Conservation (phyloP, 768 basidiomycete species). For the Hysterangium stoloniferum region DNA sequence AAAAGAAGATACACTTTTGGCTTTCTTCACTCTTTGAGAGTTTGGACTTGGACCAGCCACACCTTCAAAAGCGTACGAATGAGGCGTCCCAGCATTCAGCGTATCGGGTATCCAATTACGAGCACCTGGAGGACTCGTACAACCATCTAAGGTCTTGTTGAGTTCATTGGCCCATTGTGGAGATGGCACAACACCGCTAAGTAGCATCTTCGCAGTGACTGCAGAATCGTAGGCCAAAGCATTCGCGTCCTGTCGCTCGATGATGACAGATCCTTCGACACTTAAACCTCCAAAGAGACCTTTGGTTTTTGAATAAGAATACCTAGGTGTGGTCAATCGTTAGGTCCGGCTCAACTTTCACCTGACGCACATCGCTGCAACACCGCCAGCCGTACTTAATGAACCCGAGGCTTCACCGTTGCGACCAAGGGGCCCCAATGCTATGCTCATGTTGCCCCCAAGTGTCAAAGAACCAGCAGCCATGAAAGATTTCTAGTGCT, state of each 20-base stretch:
- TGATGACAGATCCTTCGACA: constrained; percentile 81
- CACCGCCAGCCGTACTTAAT: constrained; percentile 73
- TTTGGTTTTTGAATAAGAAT: constrained; percentile 86
- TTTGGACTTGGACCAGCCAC: constrained; percentile 35
- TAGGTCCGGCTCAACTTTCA: background rate
- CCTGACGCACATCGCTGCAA: constrained; percentile 77
- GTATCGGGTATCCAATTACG: constrained; percentile 59
- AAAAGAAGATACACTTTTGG: constrained; percentile 40
- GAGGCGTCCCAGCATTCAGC: constrained; percentile 23
- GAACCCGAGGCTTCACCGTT: constrained; percentile 90
- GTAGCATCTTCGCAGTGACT: constrained; percentile 70
- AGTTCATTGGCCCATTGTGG: constrained; percentile 77
- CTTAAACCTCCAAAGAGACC: constrained; percentile 93
- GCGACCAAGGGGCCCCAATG: constrained; percentile 87
- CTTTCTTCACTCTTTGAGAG: constrained; percentile 29
- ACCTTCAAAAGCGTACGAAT: constrained; percentile 53
- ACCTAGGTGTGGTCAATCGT: constrained; percentile 37
- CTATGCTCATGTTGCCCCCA: constrained; percentile 84
- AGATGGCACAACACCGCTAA: constrained; percentile 65
- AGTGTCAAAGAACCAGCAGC: constrained; percentile 83
- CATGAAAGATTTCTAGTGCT: constrained; percentile 85
- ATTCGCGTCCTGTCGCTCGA: constrained; percentile 93
- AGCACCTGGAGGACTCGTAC: constrained; percentile 61
- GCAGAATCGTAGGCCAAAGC: constrained; percentile 66
- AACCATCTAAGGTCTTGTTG: constrained; percentile 63